Conservation (phyloP, 192 early-diverging fungal genomes). For the Podochytrium sp. region DNA sequence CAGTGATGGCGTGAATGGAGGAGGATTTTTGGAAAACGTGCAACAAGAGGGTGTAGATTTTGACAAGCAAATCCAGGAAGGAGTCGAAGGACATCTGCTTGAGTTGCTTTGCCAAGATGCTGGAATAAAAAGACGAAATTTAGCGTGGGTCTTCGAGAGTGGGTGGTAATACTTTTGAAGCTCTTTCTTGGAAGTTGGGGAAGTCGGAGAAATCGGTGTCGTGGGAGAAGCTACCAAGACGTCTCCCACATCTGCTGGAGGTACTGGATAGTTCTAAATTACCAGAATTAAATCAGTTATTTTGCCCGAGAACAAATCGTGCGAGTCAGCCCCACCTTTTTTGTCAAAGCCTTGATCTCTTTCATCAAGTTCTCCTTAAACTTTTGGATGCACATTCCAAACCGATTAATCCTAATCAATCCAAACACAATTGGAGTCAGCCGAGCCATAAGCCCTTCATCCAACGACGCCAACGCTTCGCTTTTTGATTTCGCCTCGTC, state of each 20-base stretch:
- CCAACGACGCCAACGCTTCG: conserved; percentile 15
- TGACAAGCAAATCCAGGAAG: conserved; percentile 78
- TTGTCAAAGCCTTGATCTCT: conserved; percentile 78
- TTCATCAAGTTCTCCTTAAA: conserved; percentile 79
- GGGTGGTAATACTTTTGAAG: conserved; percentile 40
- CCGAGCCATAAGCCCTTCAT: conserved; percentile 51
- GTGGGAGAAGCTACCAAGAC: neutral
- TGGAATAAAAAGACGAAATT: too few species aligned
- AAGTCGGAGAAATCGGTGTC: conserved; percentile 4
- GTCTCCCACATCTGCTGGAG: conserved; percentile 19
- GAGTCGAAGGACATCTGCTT: conserved; percentile 82
- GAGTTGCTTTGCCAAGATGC: conserved; percentile 69
- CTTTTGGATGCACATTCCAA: conserved; percentile 68
- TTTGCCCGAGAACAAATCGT: neutral
- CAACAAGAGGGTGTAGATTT: conserved; percentile 76
- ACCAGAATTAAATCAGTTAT: conserved; percentile 3
- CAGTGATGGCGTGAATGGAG: conserved; percentile 73
- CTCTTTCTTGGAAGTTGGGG: conserved; percentile 32
- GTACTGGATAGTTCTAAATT: conserved; percentile 21
- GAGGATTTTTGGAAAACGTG: conserved; percentile 73
- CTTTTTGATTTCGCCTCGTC: conserved; percentile 1
- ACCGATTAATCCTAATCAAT: conserved; percentile 72
- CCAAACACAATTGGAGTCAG: conserved; percentile 79
- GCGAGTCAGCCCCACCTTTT: too few species aligned
- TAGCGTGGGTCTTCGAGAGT: neutral